A percentile compares a stretch with the other conserved stretches of the same genome.
Evolutionary conservation across 1,284 basidiomycete species (phyloP).

Genomic region (Cutaneotrichosporon sp.): DNA sequence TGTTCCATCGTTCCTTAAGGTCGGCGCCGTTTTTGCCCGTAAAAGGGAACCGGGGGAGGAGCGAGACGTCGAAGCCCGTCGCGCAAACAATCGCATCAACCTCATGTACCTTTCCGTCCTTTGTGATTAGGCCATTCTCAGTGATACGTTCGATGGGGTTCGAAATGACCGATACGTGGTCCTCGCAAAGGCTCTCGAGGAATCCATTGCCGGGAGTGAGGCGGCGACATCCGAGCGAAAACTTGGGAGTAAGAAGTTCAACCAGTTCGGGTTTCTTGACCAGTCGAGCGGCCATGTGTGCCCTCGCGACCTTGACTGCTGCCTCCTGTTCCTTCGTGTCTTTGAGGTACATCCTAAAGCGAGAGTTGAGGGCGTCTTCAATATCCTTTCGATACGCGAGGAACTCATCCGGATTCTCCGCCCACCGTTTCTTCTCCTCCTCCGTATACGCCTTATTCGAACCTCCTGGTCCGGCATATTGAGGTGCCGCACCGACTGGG

Average conservation of each 20-base stretch:
- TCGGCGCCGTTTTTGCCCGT: slow-evolving; percentile 28
- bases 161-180: slow-evolving; percentile 32
- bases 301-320: not conserved
- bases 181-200: slow-evolving; percentile 41
- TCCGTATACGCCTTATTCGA: slow-evolving; percentile 15
- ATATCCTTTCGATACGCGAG: slow-evolving; percentile 15
- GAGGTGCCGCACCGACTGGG: not conserved
- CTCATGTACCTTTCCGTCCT: slow-evolving; percentile 28
- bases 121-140: slow-evolving; percentile 27
- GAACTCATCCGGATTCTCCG: not conserved
- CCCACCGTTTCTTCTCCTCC: not conserved
- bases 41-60: slow-evolving; percentile 36
- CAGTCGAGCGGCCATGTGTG: slow-evolving; percentile 24
- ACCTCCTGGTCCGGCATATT: slow-evolving; percentile 27
- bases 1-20: slow-evolving; percentile 38
- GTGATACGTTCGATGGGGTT: slow-evolving; percentile 29
- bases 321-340: not conserved
- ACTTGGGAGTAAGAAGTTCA: slow-evolving; percentile 28
- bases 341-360: slow-evolving; percentile 23
- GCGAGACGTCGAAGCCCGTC: slow-evolving; percentile 40
- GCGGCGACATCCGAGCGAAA: slow-evolving; percentile 41
- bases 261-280: slow-evolving; percentile 25
- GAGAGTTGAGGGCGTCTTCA: slow-evolving; percentile 29
- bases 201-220: slow-evolving; percentile 47
- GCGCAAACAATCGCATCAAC: slow-evolving; percentile 38